Evolutionary conservation across 2,329 filamentous ascomycete genomes (phyloP), one percentile per base, ranked within the genome.

Genomic region (Atkinsonella hypoxylon): DNA sequence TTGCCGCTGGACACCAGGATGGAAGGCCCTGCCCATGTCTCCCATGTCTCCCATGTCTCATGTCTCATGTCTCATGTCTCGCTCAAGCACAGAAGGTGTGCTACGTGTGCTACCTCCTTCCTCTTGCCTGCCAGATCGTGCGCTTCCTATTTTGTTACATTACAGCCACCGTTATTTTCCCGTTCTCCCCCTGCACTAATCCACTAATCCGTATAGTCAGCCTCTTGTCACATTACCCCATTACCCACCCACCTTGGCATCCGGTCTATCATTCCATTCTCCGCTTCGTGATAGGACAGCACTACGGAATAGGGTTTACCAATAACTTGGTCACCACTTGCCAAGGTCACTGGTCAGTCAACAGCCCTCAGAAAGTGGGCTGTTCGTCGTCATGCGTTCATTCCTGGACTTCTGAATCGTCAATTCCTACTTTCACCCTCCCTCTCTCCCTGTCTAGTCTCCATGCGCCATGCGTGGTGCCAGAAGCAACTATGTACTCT

Each of bases 1-100:
- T 58, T 58, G 51, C 57, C 61, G 56, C 18, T 2, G 15, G 26
- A 15, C 22, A 42, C 43, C 8, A 18, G n/a, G 26, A n/a, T 11
- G 43, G 42, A 31, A 7, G 5, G 5, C 44, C 43, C 22, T 36
- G 41, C 47, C n/a, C n/a, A n/a, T n/a, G n/a, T n/a, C n/a, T n/a
- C n/a, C n/a, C n/a, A n/a, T n/a, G n/a, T n/a, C n/a, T n/a, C n/a
- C n/a, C n/a, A n/a, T n/a, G n/a, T n/a, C n/a, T n/a, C n/a, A n/a
- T n/a, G n/a, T n/a, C n/a, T n/a, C n/a, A n/a, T n/a, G n/a, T n/a
- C n/a, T n/a, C 42, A 18, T 32, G 47, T 32, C 13, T 20, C 41
- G 30, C 43, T 38, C 44, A 18, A 41, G 13, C 22, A 31, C 36
- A 7, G 2, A 13, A n/a, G 32, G 15, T n/a, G 20, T 30, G 32